phyloP scores from a whole-genome alignment of 1,284 basidiomycete genomes.

The Melanopsichium pennsylvanicum region DNA sequence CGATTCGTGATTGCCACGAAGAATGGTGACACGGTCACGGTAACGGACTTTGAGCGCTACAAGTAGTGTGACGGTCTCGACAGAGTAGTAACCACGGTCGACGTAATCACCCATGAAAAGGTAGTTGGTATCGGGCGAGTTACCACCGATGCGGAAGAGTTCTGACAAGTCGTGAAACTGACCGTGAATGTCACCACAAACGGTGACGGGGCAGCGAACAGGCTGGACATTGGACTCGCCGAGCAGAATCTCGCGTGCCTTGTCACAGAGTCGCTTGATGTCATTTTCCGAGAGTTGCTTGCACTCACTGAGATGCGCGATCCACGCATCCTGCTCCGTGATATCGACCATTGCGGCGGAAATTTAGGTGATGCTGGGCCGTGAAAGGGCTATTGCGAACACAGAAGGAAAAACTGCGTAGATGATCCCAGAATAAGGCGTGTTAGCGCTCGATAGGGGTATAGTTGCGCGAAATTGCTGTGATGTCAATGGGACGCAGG shows the following conservation, averaged over 20 bases:
- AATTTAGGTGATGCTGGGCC: constrained; percentile 4
- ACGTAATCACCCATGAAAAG: constrained; percentile 99
- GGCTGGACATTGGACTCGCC: constrained; percentile 75
- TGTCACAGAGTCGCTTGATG: constrained; percentile 98
- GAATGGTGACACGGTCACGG: constrained; percentile 96
- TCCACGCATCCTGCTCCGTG: constrained; percentile 73
- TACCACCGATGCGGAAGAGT: constrained; percentile 97
- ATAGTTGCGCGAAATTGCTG: constrained; percentile 8
- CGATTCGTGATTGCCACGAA: constrained; percentile 98
- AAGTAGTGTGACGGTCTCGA: constrained; percentile 98
- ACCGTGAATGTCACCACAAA: constrained; percentile 85
- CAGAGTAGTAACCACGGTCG: constrained; percentile 98
- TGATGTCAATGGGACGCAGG: not conserved
- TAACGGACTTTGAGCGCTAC: constrained; percentile 98
- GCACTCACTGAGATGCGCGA: constrained; percentile 95
- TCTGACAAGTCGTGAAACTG: constrained; percentile 97
- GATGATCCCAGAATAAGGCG: not conserved
- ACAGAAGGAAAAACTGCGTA: not conserved
- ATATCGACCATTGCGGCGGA: constrained; percentile 59
- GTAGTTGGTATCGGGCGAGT: constrained; percentile 99
- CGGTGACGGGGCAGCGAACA: constrained; percentile 79
- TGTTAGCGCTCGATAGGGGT: constrained; percentile 1
- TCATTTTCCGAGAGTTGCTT: constrained; percentile 95
- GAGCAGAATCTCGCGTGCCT: constrained; percentile 97
- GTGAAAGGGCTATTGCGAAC: not conserved